These are phyloP conservation scores for Myxozyma neglecta DNA, from an alignment of 805 yeast species.

Conservation along the genomic window DNA sequence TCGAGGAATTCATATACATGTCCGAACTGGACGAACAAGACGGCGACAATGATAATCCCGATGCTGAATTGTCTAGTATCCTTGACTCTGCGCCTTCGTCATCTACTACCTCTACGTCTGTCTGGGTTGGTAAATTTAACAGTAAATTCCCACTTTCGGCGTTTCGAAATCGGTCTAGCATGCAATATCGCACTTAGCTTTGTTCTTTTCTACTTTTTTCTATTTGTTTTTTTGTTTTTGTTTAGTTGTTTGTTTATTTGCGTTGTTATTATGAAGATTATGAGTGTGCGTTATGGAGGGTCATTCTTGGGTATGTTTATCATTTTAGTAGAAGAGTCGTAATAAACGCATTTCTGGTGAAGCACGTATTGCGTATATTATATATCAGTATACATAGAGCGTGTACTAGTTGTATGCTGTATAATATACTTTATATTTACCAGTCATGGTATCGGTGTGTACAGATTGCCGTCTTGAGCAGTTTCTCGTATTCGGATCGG, in stretches of 20 bases:
- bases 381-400: no score
- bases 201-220: background rate
- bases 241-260: background rate
- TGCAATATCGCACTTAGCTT: constrained; percentile 14
- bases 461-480: background rate
- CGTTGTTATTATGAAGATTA: background rate
- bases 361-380: no score
- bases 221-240: background rate
- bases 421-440: no score
- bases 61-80: constrained; percentile 24
- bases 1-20: constrained; percentile 85
- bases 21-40: constrained; percentile 80
- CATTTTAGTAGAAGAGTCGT: no score
- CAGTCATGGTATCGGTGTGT: no score
- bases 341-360: no score
- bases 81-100: constrained; percentile 6
- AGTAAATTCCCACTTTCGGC: constrained; percentile 81
- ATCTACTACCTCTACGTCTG: constrained; percentile 39
- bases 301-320: no score
- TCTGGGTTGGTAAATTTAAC: constrained; percentile 41
- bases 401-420: no score
- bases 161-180: constrained; percentile 72
- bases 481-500: background rate
- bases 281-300: no score
- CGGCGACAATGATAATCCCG: constrained; percentile 21